phyloP scores from a whole-genome alignment of 768 basidiomycete species.

The Pleurotus salmoneostramineus region DNA sequence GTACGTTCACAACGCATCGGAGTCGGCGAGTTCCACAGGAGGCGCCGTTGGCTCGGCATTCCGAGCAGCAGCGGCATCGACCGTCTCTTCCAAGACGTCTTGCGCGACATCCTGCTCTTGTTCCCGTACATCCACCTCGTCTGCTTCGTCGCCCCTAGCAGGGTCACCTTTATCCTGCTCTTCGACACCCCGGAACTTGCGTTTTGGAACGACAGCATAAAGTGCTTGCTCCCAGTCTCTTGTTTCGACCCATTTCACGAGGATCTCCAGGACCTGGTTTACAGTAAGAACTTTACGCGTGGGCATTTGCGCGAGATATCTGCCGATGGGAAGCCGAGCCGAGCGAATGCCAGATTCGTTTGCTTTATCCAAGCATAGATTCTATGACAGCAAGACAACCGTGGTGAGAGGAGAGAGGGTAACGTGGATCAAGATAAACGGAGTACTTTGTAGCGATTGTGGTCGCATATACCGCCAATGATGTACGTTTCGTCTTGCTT shows the following conservation, averaged over 20 bases:
- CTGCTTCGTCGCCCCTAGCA: slow-evolving; percentile 14
- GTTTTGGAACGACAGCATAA: slow-evolving; percentile 83
- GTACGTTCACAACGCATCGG: too few relatives aligned
- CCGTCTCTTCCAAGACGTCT: too few relatives aligned
- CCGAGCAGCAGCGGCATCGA: too few relatives aligned
- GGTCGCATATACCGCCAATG: slow-evolving; percentile 94
- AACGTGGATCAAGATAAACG: slow-evolving; percentile 1
- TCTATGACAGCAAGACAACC: slow-evolving; percentile 41
- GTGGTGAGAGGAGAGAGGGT: slow-evolving; percentile 1
- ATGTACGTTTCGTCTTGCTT: slow-evolving; percentile 86
- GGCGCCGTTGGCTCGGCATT: too few relatives aligned
- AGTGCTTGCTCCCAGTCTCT: slow-evolving; percentile 86
- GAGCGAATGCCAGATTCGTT: slow-evolving; percentile 68
- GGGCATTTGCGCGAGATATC: slow-evolving; percentile 75
- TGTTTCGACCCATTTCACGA: slow-evolving; percentile 85
- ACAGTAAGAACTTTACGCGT: slow-evolving; percentile 97
- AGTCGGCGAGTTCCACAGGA: too few relatives aligned
- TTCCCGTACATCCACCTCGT: slow-evolving; percentile 10
- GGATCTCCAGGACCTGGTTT: slow-evolving; percentile 93
- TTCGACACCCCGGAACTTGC: slow-evolving; percentile 65
- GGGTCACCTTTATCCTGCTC: slow-evolving; percentile 10
- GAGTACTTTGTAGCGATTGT: slow-evolving; percentile 88
- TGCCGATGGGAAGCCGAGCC: slow-evolving; percentile 93
- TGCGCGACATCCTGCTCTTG: background rate
- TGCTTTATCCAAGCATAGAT: slow-evolving; percentile 87